Percentiles rank a stretch among this genome's conserved stretches.
Evolutionary conservation across 2,329 filamentous ascomycete genomes (phyloP).

Genomic region (Claviceps digitariae): DNA sequence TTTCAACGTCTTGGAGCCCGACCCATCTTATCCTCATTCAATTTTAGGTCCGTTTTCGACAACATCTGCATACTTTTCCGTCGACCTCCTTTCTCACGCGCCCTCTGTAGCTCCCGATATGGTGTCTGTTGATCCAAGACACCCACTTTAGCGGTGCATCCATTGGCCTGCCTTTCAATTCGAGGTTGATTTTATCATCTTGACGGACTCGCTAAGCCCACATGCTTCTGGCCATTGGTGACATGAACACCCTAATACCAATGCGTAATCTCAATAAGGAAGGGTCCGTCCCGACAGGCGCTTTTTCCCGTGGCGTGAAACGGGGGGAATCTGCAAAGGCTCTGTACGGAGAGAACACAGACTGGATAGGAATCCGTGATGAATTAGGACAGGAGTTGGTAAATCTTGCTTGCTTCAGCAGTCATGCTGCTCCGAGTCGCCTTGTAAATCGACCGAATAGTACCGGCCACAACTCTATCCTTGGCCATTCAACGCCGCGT

Average conservation of each 20-base stretch:
- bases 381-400: slow-evolving; percentile 4
- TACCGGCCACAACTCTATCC: not conserved
- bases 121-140: slow-evolving; percentile 38
- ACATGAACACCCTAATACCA: slow-evolving; percentile 63
- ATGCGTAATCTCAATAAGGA: slow-evolving; percentile 47
- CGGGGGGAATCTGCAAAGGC: slow-evolving; percentile 51
- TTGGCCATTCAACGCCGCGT: not conserved
- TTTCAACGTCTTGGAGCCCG: slow-evolving; percentile 53
- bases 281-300: slow-evolving; percentile 41
- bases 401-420: not conserved
- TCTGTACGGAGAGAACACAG: slow-evolving; percentile 67
- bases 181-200: slow-evolving; percentile 58
- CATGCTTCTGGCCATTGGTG: slow-evolving; percentile 61
- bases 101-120: too few species aligned
- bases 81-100: too few species aligned
- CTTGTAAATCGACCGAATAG: not conserved
- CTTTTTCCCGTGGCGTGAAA: slow-evolving; percentile 12
- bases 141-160: slow-evolving; percentile 59
- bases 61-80: too few species aligned
- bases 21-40: slow-evolving; percentile 31
- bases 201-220: slow-evolving; percentile 55
- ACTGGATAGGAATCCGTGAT: slow-evolving; percentile 62
- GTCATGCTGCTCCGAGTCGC: not conserved
- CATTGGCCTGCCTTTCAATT: slow-evolving; percentile 67
- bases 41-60: too few species aligned